phyloP scores from a whole-genome alignment of 148 eudicot species.

The Rhododendron griersonianum region DNA sequence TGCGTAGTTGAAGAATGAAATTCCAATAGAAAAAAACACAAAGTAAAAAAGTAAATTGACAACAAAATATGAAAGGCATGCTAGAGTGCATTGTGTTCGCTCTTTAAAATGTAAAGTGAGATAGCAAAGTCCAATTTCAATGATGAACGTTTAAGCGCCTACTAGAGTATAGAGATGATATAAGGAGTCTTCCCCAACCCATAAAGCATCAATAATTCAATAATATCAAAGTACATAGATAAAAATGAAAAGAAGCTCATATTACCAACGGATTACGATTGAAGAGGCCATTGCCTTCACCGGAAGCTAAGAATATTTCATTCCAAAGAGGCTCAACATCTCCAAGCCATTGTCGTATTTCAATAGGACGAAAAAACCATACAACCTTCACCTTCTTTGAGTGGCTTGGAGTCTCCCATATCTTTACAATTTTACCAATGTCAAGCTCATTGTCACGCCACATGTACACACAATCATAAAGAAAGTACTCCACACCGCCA shows the following conservation, averaged over 20 bases:
- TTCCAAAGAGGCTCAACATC: slow-evolving; percentile 38
- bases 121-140: background rate
- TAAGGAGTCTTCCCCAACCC: background rate
- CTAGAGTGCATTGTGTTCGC: background rate
- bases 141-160: background rate
- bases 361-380: slow-evolving; percentile 64
- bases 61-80: background rate
- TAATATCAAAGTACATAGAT: background rate
- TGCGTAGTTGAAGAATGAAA: background rate
- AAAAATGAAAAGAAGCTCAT: background rate
- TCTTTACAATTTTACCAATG: slow-evolving; percentile 54
- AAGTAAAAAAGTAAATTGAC: background rate
- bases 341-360: slow-evolving; percentile 28
- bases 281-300: slow-evolving; percentile 50
- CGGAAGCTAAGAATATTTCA: slow-evolving; percentile 67
- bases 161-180: background rate
- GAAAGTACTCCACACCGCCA: slow-evolving; percentile 41
- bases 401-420: slow-evolving; percentile 30
- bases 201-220: background rate
- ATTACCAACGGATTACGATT: slow-evolving; percentile 47
- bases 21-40: background rate
- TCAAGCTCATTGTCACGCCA: slow-evolving; percentile 25
- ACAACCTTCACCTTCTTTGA: slow-evolving; percentile 36
- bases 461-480: slow-evolving; percentile 42
- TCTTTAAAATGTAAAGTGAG: background rate